These are phyloP conservation scores for Peziza echinospora DNA, from an alignment of 495 filamentous ascomycete species.

Conservation along the genomic window DNA sequence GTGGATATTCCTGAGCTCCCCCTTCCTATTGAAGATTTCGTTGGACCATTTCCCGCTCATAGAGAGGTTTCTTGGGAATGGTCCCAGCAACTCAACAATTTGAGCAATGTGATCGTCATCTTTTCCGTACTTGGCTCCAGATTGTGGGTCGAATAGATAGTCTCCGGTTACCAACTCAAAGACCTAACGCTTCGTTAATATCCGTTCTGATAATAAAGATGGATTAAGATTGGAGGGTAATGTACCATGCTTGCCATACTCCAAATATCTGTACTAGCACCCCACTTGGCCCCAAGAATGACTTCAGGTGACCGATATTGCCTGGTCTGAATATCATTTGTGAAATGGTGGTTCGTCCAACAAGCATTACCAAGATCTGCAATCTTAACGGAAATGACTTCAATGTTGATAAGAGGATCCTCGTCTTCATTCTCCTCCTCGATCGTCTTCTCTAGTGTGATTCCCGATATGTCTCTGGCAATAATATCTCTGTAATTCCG, in stretches of 20 bases:
- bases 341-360: constrained; percentile 98
- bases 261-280: constrained; percentile 96
- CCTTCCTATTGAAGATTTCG: constrained; percentile 96
- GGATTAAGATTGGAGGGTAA: not conserved
- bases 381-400: constrained; percentile 96
- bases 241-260: constrained; percentile 98
- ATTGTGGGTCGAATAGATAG: constrained; percentile 97
- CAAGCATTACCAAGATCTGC: constrained; percentile 96
- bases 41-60: constrained; percentile 90
- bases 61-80: constrained; percentile 79
- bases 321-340: constrained; percentile 95
- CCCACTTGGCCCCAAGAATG: constrained; percentile 92
- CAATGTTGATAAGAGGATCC: constrained; percentile 30
- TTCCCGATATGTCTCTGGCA: constrained; percentile 79
- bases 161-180: constrained; percentile 98
- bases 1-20: constrained; percentile 94
- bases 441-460: constrained; percentile 64
- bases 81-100: constrained; percentile 90
- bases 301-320: constrained; percentile 97
- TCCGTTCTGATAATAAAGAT: too few relatives aligned
- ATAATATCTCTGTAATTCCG: constrained; percentile 66
- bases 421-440: constrained; percentile 21
- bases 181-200: too few relatives aligned
- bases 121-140: constrained; percentile 97
- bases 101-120: constrained; percentile 99